A percentile compares a stretch with the other conserved stretches of the same genome.
Conservation (phyloP, 1,284 basidiomycete species). For the Entoloma clypeatum region DNA sequence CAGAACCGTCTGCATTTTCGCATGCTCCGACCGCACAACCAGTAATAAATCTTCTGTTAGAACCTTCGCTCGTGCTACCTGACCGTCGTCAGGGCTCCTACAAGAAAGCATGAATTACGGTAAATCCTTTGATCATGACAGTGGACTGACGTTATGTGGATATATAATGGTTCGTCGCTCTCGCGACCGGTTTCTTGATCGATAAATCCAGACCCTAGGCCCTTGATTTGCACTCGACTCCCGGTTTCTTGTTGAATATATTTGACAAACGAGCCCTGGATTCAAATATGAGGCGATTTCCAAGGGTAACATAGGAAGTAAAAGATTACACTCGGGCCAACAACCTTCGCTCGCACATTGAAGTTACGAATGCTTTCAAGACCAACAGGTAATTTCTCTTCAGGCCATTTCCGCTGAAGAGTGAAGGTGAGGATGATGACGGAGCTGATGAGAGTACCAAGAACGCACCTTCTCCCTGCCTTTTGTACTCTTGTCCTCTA, state of each 20-base stretch:
- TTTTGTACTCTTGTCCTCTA: constrained; percentile 78
- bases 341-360: constrained; percentile 96
- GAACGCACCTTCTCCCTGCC: constrained; percentile 51
- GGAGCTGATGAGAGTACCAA: background rate
- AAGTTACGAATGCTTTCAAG: constrained; percentile 93
- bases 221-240: constrained; percentile 98
- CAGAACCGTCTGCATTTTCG: constrained; percentile 63
- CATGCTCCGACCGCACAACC: constrained; percentile 83
- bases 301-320: background rate
- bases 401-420: constrained; percentile 86
- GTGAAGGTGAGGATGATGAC: constrained; percentile 4
- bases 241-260: constrained; percentile 97
- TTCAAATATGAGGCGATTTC: background rate
- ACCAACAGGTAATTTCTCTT: constrained; percentile 87
- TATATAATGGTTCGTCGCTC: constrained; percentile 79
- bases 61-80: constrained; percentile 83
- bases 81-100: constrained; percentile 85
- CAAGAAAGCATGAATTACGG: constrained; percentile 11
- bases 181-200: constrained; percentile 93
- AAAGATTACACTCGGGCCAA: constrained; percentile 83
- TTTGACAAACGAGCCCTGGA: constrained; percentile 93
- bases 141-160: constrained; percentile 78
- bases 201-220: constrained; percentile 90
- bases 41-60: constrained; percentile 87
- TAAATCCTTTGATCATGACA: constrained; percentile 13